A percentile compares a stretch with the other conserved stretches of the same genome.
Evolutionary conservation across 2,329 filamentous ascomycete species (phyloP).

Genomic region (Blumeria hordei): DNA sequence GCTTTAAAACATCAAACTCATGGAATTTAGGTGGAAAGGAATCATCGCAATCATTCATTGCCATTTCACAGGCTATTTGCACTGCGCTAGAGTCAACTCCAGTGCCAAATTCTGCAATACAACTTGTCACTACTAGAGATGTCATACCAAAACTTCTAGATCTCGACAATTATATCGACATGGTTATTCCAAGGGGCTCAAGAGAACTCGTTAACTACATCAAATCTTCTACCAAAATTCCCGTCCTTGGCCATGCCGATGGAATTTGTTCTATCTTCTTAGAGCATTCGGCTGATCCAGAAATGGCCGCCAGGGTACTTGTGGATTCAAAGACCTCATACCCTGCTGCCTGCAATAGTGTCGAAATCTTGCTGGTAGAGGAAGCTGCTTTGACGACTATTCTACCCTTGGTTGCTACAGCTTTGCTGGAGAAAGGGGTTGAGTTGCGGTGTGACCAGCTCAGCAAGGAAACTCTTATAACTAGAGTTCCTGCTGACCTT

Average conservation of each 20-base stretch:
- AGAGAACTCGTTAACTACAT: constrained; percentile 33
- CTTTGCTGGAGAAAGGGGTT: constrained; percentile 54
- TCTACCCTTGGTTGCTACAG: constrained; percentile 48
- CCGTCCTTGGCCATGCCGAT: constrained; percentile 87
- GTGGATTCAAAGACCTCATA: constrained; percentile 89
- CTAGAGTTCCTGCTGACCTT: constrained; percentile 19
- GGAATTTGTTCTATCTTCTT: constrained; percentile 78
- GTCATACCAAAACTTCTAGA: constrained; percentile 70
- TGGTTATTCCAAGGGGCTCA: constrained; percentile 59
- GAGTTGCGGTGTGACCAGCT: constrained; percentile 53
- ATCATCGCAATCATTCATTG: constrained; percentile 80
- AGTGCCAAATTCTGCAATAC: constrained; percentile 70
- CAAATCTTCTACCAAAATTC: constrained; percentile 77
- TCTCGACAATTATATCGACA: constrained; percentile 70
- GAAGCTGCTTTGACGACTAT: constrained; percentile 39
- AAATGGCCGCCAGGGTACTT: constrained; percentile 50
- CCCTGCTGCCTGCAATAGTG: constrained; percentile 79
- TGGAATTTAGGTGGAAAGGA: constrained; percentile 58
- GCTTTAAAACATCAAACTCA: background rate
- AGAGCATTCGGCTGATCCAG: constrained; percentile 48
- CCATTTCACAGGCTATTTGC: constrained; percentile 71
- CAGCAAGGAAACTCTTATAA: constrained; percentile 38
- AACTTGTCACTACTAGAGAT: constrained; percentile 83
- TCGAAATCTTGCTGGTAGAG: constrained; percentile 82
- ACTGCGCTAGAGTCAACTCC: constrained; percentile 43